Percentiles rank a stretch among this genome's conserved stretches.
phyloP scores from a whole-genome alignment of 257 asterid species.

The Fraxinus anomala region DNA sequence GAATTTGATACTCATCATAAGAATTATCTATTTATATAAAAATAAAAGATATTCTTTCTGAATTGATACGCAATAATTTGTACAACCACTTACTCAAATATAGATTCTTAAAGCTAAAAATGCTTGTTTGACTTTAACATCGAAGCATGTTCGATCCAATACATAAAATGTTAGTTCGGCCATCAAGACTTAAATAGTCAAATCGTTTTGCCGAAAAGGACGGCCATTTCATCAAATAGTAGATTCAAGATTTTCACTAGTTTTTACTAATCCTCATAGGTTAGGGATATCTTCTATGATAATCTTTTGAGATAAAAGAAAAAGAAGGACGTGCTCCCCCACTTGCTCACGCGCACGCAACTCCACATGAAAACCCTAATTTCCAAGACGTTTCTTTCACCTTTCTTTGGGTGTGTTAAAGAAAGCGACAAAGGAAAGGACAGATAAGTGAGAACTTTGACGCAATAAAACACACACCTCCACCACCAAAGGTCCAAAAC shows the following conservation, averaged over 20 bases:
- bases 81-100: background rate
- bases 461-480: slow-evolving; percentile 35
- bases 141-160: background rate
- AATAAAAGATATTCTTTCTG: background rate
- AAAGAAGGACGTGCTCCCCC: slow-evolving; percentile 41
- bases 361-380: slow-evolving; percentile 47
- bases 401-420: slow-evolving; percentile 22
- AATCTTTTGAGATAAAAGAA: background rate
- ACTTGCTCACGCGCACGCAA: slow-evolving; percentile 42
- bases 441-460: slow-evolving; percentile 46
- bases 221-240: background rate
- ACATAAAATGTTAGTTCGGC: background rate
- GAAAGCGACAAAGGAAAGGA: slow-evolving; percentile 38
- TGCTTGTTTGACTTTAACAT: background rate
- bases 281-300: background rate
- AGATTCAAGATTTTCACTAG: background rate
- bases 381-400: slow-evolving; percentile 36
- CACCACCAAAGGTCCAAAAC: slow-evolving; percentile 30
- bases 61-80: background rate
- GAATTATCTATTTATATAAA: background rate
- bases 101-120: background rate
- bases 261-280: background rate
- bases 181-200: background rate
- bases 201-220: background rate
- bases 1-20: background rate